Evolutionary conservation across 192 early-diverging fungal species (phyloP).

Genomic region (Coemansia sp.): DNA sequence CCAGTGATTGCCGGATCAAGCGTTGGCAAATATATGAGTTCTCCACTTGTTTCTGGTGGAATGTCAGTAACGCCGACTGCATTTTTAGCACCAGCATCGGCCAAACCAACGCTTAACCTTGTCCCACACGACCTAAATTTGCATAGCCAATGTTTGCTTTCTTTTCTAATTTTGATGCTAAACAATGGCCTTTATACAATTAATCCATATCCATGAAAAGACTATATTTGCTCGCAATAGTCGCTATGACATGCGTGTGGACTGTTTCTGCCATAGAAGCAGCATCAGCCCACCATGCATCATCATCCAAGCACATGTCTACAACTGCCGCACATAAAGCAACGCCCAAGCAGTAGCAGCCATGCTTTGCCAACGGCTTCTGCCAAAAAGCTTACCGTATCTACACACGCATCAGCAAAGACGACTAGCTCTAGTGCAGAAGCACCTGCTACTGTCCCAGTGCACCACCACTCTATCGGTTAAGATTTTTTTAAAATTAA

Average conservation of each 20-base stretch:
- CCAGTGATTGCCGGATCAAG: background rate
- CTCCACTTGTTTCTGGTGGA: background rate
- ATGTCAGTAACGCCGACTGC: background rate
- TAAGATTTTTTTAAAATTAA: background rate
- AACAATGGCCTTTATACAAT: background rate
- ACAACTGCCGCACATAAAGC: background rate
- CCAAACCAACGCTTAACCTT: background rate
- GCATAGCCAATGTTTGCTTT: background rate
- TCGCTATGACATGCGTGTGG: background rate
- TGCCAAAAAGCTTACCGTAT: background rate
- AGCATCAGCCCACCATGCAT: background rate
- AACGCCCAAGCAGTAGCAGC: background rate
- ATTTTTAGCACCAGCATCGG: background rate
- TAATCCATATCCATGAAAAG: background rate
- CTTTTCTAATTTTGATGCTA: background rate
- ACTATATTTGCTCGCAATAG: constrained; percentile 1
- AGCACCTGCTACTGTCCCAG: background rate
- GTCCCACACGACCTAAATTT: background rate
- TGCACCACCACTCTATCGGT: background rate
- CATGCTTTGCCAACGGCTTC: background rate
- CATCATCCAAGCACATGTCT: background rate
- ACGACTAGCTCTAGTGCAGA: background rate
- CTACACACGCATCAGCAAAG: background rate
- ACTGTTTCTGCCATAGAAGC: background rate
- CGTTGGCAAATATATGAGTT: background rate